A percentile compares a stretch with the other conserved stretches of the same genome.
Conservation (phyloP, 495 filamentous ascomycete genomes). For the Podospora tetraspora region DNA sequence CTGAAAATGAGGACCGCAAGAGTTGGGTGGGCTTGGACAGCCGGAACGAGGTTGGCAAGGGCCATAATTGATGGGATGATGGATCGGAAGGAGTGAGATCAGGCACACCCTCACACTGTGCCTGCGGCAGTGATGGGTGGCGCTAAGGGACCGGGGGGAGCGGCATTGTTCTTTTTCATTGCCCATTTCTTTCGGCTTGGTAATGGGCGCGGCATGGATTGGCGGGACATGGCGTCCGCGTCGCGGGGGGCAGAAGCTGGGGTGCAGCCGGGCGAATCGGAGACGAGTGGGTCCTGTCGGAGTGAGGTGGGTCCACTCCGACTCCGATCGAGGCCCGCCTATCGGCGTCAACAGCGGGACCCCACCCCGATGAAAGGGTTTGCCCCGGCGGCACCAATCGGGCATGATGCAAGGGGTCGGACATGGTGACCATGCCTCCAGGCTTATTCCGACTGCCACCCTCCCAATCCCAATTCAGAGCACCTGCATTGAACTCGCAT, state of each 20-base stretch:
- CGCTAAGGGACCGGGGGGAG: background rate
- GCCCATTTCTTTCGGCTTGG: background rate
- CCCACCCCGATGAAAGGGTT: background rate
- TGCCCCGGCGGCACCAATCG: conserved; percentile 4
- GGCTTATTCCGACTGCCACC: background rate
- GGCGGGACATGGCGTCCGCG: background rate
- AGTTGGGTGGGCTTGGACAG: background rate
- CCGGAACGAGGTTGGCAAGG: background rate
- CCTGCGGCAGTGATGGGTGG: background rate
- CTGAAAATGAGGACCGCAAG: background rate
- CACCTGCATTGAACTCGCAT: conserved; percentile 1
- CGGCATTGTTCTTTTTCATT: background rate
- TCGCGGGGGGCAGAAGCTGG: background rate
- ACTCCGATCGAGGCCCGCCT: background rate
- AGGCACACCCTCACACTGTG: background rate
- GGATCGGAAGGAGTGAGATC: background rate
- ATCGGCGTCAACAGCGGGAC: background rate
- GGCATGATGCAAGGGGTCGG: background rate
- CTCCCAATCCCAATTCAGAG: background rate
- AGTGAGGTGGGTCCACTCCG: conserved; percentile 6
- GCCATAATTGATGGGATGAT: background rate
- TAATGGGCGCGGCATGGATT: background rate
- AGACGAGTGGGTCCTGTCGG: conserved; percentile 4
- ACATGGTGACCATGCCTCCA: background rate
- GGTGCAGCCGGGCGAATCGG: background rate